A percentile compares a stretch with the other conserved stretches of the same genome.
These are phyloP conservation scores for Talaromyces thailandensis DNA, from an alignment of 495 filamentous ascomycete genomes.

Conservation along the genomic window DNA sequence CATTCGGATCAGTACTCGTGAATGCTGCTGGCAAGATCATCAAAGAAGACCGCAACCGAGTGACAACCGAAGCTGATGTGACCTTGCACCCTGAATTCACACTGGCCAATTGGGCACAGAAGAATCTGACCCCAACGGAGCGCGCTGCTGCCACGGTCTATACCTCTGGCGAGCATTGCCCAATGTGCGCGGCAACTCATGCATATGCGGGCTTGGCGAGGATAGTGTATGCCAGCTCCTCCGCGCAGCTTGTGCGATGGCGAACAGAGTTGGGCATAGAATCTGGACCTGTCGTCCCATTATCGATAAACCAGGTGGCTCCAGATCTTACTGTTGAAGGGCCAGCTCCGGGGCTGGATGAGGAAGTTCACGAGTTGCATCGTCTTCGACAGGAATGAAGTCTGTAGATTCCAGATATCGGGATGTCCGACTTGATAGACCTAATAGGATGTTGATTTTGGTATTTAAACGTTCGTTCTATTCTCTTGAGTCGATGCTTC, in stretches of 20 bases:
- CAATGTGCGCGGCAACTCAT: constrained; percentile 24
- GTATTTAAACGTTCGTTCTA: too few relatives aligned
- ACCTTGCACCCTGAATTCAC: background rate
- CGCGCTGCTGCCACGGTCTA: constrained; percentile 19
- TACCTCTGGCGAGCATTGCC: constrained; percentile 27
- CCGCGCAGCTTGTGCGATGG: background rate
- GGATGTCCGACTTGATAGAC: too few relatives aligned
- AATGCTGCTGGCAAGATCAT: background rate
- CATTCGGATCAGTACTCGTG: constrained; percentile 12
- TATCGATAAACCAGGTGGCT: background rate
- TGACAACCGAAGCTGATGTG: background rate
- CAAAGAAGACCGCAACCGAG: background rate
- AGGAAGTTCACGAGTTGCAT: background rate
- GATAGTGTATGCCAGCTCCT: constrained; percentile 16
- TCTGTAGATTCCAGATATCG: background rate
- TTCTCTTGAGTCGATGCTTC: too few relatives aligned
- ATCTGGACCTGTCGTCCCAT: background rate
- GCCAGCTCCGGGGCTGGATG: background rate
- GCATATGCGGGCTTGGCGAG: constrained; percentile 17
- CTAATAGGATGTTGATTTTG: too few relatives aligned
- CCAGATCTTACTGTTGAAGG: background rate
- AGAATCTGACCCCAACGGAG: constrained; percentile 14
- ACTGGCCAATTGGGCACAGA: background rate
- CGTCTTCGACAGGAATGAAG: background rate
- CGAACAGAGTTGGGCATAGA: background rate